Conservation (phyloP, 78 protist genomes). For the Pigoraptor vietnamica region DNA sequence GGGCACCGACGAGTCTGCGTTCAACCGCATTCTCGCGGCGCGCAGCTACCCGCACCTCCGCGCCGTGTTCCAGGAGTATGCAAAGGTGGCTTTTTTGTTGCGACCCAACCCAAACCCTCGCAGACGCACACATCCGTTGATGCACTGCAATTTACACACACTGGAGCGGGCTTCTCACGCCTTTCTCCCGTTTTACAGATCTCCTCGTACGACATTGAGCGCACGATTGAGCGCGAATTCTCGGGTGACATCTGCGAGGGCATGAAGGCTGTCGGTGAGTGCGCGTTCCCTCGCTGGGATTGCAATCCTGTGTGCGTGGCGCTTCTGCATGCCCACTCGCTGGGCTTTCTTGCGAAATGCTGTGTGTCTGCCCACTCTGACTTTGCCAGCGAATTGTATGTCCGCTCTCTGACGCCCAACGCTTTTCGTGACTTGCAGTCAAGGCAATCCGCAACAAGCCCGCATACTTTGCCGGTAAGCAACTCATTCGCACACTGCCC, state of each 20-base stretch:
- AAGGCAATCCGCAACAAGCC: not conserved
- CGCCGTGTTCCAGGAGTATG: conserved; percentile 17
- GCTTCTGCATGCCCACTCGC: not conserved
- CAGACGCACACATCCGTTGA: too few relatives aligned
- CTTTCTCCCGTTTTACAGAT: not conserved
- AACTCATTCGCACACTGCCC: not conserved
- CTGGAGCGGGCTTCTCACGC: too few relatives aligned
- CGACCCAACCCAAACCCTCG: too few relatives aligned
- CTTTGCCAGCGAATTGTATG: not conserved
- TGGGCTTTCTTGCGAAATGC: too few relatives aligned
- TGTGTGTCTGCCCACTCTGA: not conserved
- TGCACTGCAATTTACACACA: too few relatives aligned
- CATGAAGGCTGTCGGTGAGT: not conserved
- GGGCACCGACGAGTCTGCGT: conserved; percentile 31
- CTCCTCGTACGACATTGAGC: conserved; percentile 1
- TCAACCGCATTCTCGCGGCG: not conserved
- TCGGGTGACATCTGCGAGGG: not conserved
- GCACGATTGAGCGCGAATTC: conserved; percentile 5
- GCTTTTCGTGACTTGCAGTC: not conserved
- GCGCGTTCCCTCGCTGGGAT: not conserved
- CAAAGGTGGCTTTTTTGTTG: not conserved
- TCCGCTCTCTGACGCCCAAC: not conserved
- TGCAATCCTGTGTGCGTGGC: not conserved
- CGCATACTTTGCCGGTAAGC: not conserved
- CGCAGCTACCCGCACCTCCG: conserved; percentile 21